A percentile compares a stretch with the other conserved stretches of the same genome.
phyloP scores from a whole-genome alignment of 2,329 filamentous ascomycete species.

The Monosporascus sp. region DNA sequence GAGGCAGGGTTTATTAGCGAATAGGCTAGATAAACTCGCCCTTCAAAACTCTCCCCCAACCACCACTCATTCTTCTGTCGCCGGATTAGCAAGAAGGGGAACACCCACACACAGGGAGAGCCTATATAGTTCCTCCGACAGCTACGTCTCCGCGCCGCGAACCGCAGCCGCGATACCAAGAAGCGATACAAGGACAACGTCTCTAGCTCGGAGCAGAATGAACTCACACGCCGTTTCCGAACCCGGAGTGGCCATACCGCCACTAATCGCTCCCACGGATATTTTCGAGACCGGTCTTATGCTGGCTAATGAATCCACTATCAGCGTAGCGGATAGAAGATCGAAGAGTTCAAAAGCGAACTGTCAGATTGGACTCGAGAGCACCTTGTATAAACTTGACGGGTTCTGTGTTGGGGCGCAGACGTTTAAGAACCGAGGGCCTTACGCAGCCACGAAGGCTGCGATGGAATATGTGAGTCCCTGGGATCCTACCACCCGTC shows the following conservation, averaged over 20 bases:
- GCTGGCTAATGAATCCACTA: slow-evolving; percentile 10
- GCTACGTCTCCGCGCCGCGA: slow-evolving; percentile 11
- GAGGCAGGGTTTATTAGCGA: slow-evolving; percentile 7
- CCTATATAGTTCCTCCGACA: slow-evolving; percentile 15
- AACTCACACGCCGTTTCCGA: not conserved
- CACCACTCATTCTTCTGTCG: slow-evolving; percentile 4
- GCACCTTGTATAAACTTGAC: slow-evolving; percentile 30
- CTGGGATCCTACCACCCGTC: not conserved
- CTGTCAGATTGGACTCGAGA: slow-evolving; percentile 29
- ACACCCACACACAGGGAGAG: slow-evolving; percentile 4
- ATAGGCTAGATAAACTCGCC: slow-evolving; percentile 11
- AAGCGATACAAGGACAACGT: slow-evolving; percentile 16
- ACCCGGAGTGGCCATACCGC: slow-evolving; percentile 1
- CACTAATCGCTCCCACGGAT: not conserved
- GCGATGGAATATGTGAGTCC: slow-evolving; percentile 19
- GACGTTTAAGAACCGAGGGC: slow-evolving; percentile 29
- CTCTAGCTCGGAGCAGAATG: slow-evolving; percentile 4
- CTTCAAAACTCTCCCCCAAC: slow-evolving; percentile 7
- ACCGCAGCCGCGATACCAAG: slow-evolving; percentile 10
- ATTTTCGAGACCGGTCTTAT: slow-evolving; percentile 17
- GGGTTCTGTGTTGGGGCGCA: slow-evolving; percentile 36
- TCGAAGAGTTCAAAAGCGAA: slow-evolving; percentile 13
- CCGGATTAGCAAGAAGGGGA: slow-evolving; percentile 9
- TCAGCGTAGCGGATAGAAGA: slow-evolving; percentile 4
- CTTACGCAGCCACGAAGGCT: slow-evolving; percentile 30